phyloP scores from a whole-genome alignment of 345 rosid genomes.

The Brassica incana region DNA sequence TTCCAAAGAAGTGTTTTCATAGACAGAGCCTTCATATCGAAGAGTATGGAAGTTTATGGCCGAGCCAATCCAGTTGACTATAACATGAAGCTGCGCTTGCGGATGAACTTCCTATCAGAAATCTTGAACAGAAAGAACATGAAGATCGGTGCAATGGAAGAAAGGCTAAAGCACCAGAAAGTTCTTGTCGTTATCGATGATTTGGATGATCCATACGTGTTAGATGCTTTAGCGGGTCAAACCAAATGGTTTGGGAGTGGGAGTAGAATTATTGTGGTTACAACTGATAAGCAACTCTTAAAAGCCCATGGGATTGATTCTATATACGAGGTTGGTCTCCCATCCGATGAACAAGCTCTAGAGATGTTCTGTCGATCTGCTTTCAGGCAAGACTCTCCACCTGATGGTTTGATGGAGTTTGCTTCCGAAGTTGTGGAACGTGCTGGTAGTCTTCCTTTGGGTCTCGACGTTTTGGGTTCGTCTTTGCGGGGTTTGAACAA shows the following conservation, averaged over 20 bases:
- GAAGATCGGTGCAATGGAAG: neutral
- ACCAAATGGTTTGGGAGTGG: constrained; percentile 4
- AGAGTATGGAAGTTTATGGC: neutral
- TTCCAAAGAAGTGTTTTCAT: neutral
- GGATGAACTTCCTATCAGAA: neutral
- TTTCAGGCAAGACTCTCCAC: neutral
- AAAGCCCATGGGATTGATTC: neutral
- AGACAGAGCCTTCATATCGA: neutral
- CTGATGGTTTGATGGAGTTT: neutral
- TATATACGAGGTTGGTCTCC: neutral
- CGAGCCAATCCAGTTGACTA: constrained; percentile 11
- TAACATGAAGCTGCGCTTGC: neutral
- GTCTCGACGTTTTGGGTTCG: neutral
- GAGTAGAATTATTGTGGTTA: neutral
- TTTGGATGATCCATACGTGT: constrained; percentile 3
- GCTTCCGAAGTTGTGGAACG: neutral
- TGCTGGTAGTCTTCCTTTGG: constrained; percentile 1
- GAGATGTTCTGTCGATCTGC: constrained; percentile 5
- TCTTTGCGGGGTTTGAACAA: neutral
- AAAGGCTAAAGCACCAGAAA: constrained; percentile 2
- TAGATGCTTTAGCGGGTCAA: neutral
- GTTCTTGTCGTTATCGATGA: neutral
- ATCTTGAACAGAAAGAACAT: neutral
- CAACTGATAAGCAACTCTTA: neutral
- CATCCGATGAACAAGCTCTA: neutral